Evolutionary conservation across 768 basidiomycete species (phyloP), one percentile per base, ranked within the genome.

Genomic region (Tricholoma sp.): DNA sequence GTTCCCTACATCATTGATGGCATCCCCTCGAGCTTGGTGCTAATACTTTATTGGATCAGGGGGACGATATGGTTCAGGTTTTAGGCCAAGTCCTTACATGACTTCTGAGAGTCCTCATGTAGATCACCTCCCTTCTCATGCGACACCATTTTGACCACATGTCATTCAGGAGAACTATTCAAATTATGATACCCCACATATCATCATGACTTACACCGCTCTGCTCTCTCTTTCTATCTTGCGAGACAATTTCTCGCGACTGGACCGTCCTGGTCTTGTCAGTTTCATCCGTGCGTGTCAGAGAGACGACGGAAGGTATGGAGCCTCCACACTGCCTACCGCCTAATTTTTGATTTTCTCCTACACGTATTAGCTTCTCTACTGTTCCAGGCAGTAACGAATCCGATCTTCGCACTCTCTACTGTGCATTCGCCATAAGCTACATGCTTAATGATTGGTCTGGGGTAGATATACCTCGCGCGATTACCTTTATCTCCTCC

Each of bases 121-220:
- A 41, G 37, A 62, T 63, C 42, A 28, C 18, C 53, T 53, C 18
- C 33, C 12, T 42, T 54, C 39, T 10, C 42, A 42, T 28, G 44
- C 20, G 51, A 17, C 33, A 29, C 18, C 32, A 31, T 57, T 33
- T 33, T 57, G 56, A 63, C 53, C 17, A 61, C 37, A 33, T 47
- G 45, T 39, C 32, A 55, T 32, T 29, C 50, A 65, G 54, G 59
- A 61, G 18, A 64, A 69, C 24, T 76, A 80, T 61, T 69, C 74
- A 9, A 76, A 79, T 34, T 82, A 84, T 65, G 81, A 89, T 60
- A 78, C 81, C 15, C 89, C 91, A 0, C 89, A 98, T 68, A 74
- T 98, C 13, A 92, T 97, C 54, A 91, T 94, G 81, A 94, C 95
- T 7, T 99, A 98, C 65, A 92, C 94, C 1, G 92, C 94, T 0